Conservation (phyloP, 352 stramenopile genomes). For the Globisporangium irregulare region DNA sequence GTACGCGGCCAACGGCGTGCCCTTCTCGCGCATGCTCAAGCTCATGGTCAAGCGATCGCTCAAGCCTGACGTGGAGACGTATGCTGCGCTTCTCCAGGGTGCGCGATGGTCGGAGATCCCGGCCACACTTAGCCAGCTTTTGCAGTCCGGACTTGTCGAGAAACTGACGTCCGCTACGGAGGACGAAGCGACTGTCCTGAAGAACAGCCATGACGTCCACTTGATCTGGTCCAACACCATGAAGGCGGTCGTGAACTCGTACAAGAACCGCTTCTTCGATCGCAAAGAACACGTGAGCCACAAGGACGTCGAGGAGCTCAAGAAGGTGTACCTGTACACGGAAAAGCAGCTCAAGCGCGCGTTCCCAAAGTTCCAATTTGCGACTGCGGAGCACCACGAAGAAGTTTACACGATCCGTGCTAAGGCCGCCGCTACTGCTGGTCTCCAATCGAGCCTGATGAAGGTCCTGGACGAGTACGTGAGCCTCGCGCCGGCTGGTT, state of each 20-base stretch:
- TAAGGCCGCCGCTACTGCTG: constrained; percentile 57
- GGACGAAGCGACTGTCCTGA: constrained; percentile 3
- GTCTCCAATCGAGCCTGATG: constrained; percentile 40
- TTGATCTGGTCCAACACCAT: constrained; percentile 58
- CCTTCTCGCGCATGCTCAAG: constrained; percentile 53
- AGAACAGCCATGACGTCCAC: constrained; percentile 36
- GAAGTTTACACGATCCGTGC: constrained; percentile 54
- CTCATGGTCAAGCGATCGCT: constrained; percentile 57
- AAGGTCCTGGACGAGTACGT: constrained; percentile 65
- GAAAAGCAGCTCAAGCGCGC: constrained; percentile 54
- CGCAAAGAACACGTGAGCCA: constrained; percentile 35
- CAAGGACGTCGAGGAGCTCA: constrained; percentile 42
- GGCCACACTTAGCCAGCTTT: constrained; percentile 52
- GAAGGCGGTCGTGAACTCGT: constrained; percentile 61
- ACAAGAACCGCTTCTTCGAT: constrained; percentile 53
- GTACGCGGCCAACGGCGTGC: constrained; percentile 51
- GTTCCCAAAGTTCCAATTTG: constrained; percentile 53
- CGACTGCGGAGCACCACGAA: constrained; percentile 39
- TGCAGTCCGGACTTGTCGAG: constrained; percentile 45
- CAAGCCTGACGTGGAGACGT: constrained; percentile 51
- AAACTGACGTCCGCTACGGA: constrained; percentile 19
- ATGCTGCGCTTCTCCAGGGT: constrained; percentile 53
- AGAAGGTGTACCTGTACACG: constrained; percentile 52
- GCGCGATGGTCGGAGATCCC: constrained; percentile 69
- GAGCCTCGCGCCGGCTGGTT: constrained; percentile 17